Conservation (phyloP, 2,329 filamentous ascomycete species). For the Pyrenophora graminea region DNA sequence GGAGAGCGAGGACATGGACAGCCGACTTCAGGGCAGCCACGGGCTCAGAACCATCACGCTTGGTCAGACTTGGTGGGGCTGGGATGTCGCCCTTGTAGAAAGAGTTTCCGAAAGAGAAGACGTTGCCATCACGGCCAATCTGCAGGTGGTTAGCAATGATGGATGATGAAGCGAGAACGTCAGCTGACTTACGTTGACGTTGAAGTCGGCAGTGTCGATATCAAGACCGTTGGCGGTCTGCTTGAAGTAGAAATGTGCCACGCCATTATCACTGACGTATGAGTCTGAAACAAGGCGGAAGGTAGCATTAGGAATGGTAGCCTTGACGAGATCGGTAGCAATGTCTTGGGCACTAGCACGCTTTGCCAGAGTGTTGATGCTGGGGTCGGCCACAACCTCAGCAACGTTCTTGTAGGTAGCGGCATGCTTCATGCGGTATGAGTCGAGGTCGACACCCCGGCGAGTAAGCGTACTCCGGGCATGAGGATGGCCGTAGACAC, state of each 20-base stretch:
- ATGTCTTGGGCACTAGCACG: constrained; percentile 35
- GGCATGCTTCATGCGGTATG: constrained; percentile 36
- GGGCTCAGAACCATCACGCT: constrained; percentile 52
- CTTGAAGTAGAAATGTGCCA: constrained; percentile 63
- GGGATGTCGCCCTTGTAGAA: constrained; percentile 53
- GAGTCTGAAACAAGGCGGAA: constrained; percentile 60
- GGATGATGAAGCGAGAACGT: background rate
- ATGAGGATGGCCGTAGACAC: constrained; percentile 31
- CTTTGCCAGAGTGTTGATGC: constrained; percentile 23
- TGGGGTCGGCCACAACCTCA: constrained; percentile 23
- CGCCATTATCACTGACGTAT: constrained; percentile 60
- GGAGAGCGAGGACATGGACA: constrained; percentile 47
- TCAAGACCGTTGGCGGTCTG: constrained; percentile 63
- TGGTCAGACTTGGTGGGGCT: constrained; percentile 43
- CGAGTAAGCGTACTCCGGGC: constrained; percentile 19
- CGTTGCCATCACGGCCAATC: constrained; percentile 57
- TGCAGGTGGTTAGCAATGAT: constrained; percentile 23
- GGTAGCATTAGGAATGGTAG: constrained; percentile 40
- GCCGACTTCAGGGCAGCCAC: constrained; percentile 51
- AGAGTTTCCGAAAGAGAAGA: constrained; percentile 63
- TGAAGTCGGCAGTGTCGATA: constrained; percentile 65
- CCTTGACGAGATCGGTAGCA: constrained; percentile 42
- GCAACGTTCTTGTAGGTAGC: constrained; percentile 31
- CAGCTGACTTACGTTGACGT: constrained; percentile 58
- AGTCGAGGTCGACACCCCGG: constrained; percentile 37